Percentiles rank a stretch among this genome's conserved stretches.
phyloP scores from a whole-genome alignment of 495 filamentous ascomycete genomes.

The Podospora pseudoanserina region DNA sequence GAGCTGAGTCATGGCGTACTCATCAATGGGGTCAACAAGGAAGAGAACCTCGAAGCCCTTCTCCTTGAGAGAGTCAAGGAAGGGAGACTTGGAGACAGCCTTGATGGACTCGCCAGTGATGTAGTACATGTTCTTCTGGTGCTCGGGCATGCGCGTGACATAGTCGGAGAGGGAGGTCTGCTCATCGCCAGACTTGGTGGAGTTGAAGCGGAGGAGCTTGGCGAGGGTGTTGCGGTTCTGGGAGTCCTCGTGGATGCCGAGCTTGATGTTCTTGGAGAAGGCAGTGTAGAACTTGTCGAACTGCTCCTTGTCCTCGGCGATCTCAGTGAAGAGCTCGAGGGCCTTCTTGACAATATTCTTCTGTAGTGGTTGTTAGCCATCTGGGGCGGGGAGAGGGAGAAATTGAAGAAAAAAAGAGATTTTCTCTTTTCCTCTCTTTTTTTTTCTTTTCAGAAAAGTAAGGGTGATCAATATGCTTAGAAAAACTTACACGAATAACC shows the following conservation, averaged over 20 bases:
- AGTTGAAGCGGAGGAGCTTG: constrained; percentile 98
- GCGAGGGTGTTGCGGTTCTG: constrained; percentile 92
- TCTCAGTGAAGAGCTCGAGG: constrained; percentile 97
- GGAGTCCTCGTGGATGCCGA: constrained; percentile 98
- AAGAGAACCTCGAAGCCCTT: constrained; percentile 99
- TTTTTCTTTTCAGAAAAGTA: no score
- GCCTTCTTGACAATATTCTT: constrained; percentile 99
- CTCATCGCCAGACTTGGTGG: constrained; percentile 97
- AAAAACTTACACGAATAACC: constrained; percentile 68
- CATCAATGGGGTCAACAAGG: constrained; percentile 98
- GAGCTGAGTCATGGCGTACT: constrained; percentile 99
- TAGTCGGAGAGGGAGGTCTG: constrained; percentile 92
- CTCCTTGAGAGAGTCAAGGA: constrained; percentile 98
- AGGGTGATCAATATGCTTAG: not conserved
- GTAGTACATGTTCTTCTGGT: constrained; percentile 99
- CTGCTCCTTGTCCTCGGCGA: constrained; percentile 97
- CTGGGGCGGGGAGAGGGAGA: not conserved
- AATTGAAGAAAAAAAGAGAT: no score
- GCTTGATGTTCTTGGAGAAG: constrained; percentile 99
- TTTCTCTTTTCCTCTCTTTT: no score
- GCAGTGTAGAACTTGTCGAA: constrained; percentile 99
- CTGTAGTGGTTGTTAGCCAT: constrained; percentile 18
- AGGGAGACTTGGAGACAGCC: constrained; percentile 95
- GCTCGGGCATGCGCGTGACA: constrained; percentile 96
- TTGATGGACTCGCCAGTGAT: constrained; percentile 99